These are phyloP conservation scores for Fusarium equiseti DNA, from an alignment of 2,329 filamentous ascomycete species.

Conservation along the genomic window DNA sequence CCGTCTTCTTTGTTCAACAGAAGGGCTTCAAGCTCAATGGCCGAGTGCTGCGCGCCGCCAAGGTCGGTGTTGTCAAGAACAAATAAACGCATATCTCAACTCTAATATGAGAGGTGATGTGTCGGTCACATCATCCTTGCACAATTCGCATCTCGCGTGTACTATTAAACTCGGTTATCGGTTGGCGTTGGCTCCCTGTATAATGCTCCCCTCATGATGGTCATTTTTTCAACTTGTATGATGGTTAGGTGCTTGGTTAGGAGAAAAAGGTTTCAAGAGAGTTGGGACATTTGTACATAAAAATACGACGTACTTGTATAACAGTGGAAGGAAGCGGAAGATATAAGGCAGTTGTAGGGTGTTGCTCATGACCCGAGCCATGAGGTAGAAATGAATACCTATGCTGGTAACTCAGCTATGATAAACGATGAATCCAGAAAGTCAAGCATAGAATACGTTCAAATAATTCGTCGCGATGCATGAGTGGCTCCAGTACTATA, in stretches of 20 bases:
- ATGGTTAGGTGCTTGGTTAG: constrained; percentile 40
- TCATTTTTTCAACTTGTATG: constrained; percentile 38
- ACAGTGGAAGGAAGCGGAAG: constrained; percentile 27
- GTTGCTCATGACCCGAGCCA: constrained; percentile 9
- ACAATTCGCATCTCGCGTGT: constrained; percentile 47
- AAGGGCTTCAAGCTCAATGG: constrained; percentile 97
- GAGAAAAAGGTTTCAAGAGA: constrained; percentile 36
- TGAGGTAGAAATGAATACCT: constrained; percentile 16
- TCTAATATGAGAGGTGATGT: constrained; percentile 20
- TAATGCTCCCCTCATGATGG: constrained; percentile 62
- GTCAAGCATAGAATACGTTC: not conserved
- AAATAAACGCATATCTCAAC: constrained; percentile 50
- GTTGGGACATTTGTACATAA: constrained; percentile 43
- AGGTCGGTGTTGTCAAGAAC: constrained; percentile 97
- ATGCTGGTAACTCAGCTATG: constrained; percentile 25
- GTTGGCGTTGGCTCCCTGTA: constrained; percentile 56
- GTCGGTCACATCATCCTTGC: constrained; percentile 14
- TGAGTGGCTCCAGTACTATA: not conserved
- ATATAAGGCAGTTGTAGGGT: constrained; percentile 5
- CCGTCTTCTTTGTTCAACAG: constrained; percentile 91
- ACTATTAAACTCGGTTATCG: constrained; percentile 49
- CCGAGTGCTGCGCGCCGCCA: constrained; percentile 87
- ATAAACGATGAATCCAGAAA: constrained; percentile 7
- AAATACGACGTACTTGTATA: constrained; percentile 44
- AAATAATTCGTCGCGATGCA: not conserved